Conservation (phyloP, 768 basidiomycete genomes). For the Amyloporia xantha region DNA sequence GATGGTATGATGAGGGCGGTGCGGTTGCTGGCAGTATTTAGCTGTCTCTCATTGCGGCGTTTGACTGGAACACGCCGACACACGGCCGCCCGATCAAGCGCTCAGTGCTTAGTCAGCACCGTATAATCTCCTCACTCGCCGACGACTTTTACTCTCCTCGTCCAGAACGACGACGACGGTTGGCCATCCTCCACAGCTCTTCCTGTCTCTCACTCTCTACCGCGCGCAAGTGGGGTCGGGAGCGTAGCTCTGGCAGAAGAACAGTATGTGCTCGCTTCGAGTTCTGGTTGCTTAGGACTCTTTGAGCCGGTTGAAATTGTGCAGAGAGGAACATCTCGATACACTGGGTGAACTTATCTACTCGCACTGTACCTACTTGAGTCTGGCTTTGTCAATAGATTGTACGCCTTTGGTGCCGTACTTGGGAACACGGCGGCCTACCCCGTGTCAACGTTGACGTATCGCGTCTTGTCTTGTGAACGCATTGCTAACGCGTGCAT, state of each 20-base stretch:
- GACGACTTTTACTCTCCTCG: slow-evolving; percentile 1
- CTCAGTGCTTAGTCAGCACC: slow-evolving; percentile 39
- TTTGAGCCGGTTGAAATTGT: slow-evolving; percentile 75
- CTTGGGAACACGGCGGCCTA: background rate
- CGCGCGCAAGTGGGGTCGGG: slow-evolving; percentile 29
- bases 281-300: slow-evolving; percentile 55
- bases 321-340: slow-evolving; percentile 53
- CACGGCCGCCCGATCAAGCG: background rate
- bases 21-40: slow-evolving; percentile 8
- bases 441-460: background rate
- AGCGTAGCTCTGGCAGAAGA: slow-evolving; percentile 54
- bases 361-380: slow-evolving; percentile 14
- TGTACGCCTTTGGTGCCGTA: background rate
- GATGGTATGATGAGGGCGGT: slow-evolving; percentile 12
- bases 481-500: background rate
- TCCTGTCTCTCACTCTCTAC: slow-evolving; percentile 70
- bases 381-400: background rate
- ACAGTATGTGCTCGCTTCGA: slow-evolving; percentile 58
- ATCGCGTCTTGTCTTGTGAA: background rate
- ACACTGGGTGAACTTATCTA: background rate
- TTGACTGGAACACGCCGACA: background rate
- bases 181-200: slow-evolving; percentile 31
- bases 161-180: slow-evolving; percentile 82
- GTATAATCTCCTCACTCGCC: background rate
- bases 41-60: background rate